Conservation (phyloP, 1,284 basidiomycete genomes). For the Moesziomyces globuligerus region DNA sequence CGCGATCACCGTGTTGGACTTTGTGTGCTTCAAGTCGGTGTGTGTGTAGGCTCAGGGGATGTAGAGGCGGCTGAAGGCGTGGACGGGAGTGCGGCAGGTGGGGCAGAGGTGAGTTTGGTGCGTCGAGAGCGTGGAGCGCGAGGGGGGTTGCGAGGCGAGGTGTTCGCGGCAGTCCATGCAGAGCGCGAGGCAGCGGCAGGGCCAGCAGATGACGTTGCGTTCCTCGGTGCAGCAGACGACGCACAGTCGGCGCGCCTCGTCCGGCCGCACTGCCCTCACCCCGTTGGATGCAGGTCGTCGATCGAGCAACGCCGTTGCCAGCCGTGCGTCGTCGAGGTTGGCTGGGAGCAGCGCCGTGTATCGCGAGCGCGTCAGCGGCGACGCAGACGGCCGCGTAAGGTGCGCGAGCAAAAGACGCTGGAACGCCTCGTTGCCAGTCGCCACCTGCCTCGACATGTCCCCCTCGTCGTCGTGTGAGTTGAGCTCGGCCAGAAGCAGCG, state of each 20-base stretch:
- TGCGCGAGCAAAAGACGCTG: conserved; percentile 49
- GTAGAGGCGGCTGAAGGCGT: conserved; percentile 55
- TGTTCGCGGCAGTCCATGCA: conserved; percentile 62
- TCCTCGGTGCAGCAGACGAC: conserved; percentile 44
- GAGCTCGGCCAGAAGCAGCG: background rate
- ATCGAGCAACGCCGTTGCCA: conserved; percentile 1
- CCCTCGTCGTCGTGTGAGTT: conserved; percentile 17
- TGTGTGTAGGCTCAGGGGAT: conserved; percentile 50
- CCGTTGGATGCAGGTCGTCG: conserved; percentile 9
- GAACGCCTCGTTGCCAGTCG: conserved; percentile 31
- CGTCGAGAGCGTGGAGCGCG: conserved; percentile 8
- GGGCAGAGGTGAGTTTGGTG: conserved; percentile 47
- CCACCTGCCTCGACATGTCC: conserved; percentile 10
- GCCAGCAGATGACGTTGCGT: conserved; percentile 62
- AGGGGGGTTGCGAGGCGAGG: conserved; percentile 49
- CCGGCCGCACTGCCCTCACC: background rate
- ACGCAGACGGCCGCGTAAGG: conserved; percentile 20
- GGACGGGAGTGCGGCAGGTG: conserved; percentile 57
- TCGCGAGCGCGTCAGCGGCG: conserved; percentile 46
- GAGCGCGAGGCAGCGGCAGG: conserved; percentile 64
- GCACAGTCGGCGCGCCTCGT: conserved; percentile 37
- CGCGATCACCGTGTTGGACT: no score
- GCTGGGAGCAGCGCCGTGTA: conserved; percentile 27
- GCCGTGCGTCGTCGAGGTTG: no score
- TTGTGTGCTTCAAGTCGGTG: no score